Base-by-base conservation (phyloP, 805 yeast genomes). In the Ogataea salicorniae region DNA sequence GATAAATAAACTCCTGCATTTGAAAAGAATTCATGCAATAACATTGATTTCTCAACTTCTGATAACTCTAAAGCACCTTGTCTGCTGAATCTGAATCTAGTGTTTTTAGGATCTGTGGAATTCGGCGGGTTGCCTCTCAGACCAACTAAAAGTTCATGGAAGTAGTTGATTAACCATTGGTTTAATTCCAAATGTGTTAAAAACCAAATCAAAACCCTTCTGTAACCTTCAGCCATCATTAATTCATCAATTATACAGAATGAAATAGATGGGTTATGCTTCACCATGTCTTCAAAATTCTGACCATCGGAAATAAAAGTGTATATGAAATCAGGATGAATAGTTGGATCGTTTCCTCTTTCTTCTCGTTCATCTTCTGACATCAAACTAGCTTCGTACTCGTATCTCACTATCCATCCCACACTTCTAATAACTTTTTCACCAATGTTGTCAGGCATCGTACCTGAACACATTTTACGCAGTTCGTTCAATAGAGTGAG, bases 1-100 rank as follows among this genome's bases (percentile, higher is more conserved):
- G 75, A 69, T 13, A 77, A 52, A 49, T 64, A 71, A 14, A 75
- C 69, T 4, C 77, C 68, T 13, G 77, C 75, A 51, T 77, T 79
- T n/a, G 80, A 71, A 49, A 86, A 71, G 53, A 84, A 81, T 60
- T 83, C 89, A 64, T 84, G 90, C 35, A 86, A 61, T 14, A 86
- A 58, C 88, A 84, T 82, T 53, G 78, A 76, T 50, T 68, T 72
- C 55, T 85, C 92, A 42, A 82, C 71, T 11, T 74, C 79, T 15
- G 85, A 77, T 34, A 85, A 63, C 5, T 63, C 67, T 18, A 85
- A 51, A 0, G 66, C 46, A 0, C 90, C 91, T 52, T 70, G 68
- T 58, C 92, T 71, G 9, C 87, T 78, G 56, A 81, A 80, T 14
- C 61, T 56, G 49, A 70, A 50, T 20, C 57, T 46, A 6, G 54